A percentile compares a stretch with the other conserved stretches of the same genome.
These are phyloP conservation scores for Pyrenochaeta sp. DNA, from an alignment of 2,329 filamentous ascomycete species.

Conservation along the genomic window DNA sequence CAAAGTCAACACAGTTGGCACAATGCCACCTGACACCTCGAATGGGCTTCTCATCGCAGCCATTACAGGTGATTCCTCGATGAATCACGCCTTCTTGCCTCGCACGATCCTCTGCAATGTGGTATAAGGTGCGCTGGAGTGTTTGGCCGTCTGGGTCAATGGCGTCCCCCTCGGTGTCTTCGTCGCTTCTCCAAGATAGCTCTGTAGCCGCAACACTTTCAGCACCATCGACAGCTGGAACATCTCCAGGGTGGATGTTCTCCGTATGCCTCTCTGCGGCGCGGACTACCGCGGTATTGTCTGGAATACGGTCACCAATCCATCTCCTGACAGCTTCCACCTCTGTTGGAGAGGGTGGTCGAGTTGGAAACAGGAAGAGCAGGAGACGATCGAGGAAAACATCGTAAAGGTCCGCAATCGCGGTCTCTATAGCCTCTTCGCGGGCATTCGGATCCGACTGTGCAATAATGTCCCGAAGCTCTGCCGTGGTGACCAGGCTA, in stretches of 20 bases:
- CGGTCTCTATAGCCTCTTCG: slow-evolving; percentile 27
- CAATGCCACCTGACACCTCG: slow-evolving; percentile 93
- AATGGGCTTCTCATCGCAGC: slow-evolving; percentile 87
- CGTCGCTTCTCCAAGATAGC: slow-evolving; percentile 38
- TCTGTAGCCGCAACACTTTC: slow-evolving; percentile 46
- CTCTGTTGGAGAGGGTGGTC: slow-evolving; percentile 28
- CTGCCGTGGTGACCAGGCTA: slow-evolving; percentile 24
- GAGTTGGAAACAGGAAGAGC: slow-evolving; percentile 25
- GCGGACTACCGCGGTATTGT: slow-evolving; percentile 18
- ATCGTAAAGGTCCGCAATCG: slow-evolving; percentile 37
- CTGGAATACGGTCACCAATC: slow-evolving; percentile 27
- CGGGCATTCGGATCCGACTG: slow-evolving; percentile 25
- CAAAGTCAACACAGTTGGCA: slow-evolving; percentile 94
- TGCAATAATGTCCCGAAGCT: slow-evolving; percentile 33
- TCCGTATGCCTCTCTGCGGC: slow-evolving; percentile 34
- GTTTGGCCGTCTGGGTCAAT: slow-evolving; percentile 71
- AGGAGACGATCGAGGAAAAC: slow-evolving; percentile 43
- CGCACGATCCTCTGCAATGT: slow-evolving; percentile 93
- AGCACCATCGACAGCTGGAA: slow-evolving; percentile 21
- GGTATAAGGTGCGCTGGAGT: slow-evolving; percentile 84
- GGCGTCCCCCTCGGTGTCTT: slow-evolving; percentile 52
- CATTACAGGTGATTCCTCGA: slow-evolving; percentile 90
- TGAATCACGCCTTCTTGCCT: slow-evolving; percentile 81
- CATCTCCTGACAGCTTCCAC: slow-evolving; percentile 24
- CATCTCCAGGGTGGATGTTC: slow-evolving; percentile 14